Percentiles rank a stretch among this genome's conserved stretches.
These are phyloP conservation scores for Sphagnum fallax DNA, from an alignment of 228 moss, liverwort and hornwort genomes.

Conservation along the genomic window DNA sequence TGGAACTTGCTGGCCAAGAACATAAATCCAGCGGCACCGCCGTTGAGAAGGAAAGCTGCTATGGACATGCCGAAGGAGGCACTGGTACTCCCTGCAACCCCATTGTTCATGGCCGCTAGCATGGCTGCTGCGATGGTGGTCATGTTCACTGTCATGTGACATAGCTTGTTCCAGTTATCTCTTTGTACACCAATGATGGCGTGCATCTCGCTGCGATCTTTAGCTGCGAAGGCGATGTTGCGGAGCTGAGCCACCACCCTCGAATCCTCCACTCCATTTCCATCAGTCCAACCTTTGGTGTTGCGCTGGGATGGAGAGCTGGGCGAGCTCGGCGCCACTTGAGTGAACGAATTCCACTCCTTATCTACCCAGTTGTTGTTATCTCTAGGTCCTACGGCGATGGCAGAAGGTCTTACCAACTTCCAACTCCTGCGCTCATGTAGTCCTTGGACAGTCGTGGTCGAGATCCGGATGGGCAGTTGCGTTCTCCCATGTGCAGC, in stretches of 20 bases:
- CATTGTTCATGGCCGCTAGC: constrained; percentile 13
- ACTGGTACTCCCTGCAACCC: not conserved
- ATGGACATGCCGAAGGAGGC: constrained; percentile 4
- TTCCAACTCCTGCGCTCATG: too few relatives aligned
- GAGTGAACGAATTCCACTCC: too few relatives aligned
- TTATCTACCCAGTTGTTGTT: too few relatives aligned
- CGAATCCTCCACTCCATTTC: constrained; percentile 8
- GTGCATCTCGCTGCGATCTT: constrained; percentile 21
- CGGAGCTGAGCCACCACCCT: constrained; percentile 11
- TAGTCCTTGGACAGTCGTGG: too few relatives aligned
- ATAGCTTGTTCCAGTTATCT: constrained; percentile 23
- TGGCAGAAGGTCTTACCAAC: too few relatives aligned
- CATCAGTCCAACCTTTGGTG: constrained; percentile 22
- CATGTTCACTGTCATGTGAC: constrained; percentile 17
- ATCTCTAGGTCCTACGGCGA: too few relatives aligned
- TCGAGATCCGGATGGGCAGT: too few relatives aligned
- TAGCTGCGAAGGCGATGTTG: not conserved
- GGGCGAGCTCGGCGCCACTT: too few relatives aligned
- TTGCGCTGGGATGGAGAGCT: too few relatives aligned
- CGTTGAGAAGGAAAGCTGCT: constrained; percentile 12
- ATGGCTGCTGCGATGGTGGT: constrained; percentile 12
- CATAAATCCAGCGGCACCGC: constrained; percentile 15
- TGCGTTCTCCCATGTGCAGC: too few relatives aligned
- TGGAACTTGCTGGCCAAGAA: constrained; percentile 12
- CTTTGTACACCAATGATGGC: constrained; percentile 16